These are phyloP conservation scores for Lepraria neglecta DNA, from an alignment of 495 filamentous ascomycete genomes.

Conservation along the genomic window DNA sequence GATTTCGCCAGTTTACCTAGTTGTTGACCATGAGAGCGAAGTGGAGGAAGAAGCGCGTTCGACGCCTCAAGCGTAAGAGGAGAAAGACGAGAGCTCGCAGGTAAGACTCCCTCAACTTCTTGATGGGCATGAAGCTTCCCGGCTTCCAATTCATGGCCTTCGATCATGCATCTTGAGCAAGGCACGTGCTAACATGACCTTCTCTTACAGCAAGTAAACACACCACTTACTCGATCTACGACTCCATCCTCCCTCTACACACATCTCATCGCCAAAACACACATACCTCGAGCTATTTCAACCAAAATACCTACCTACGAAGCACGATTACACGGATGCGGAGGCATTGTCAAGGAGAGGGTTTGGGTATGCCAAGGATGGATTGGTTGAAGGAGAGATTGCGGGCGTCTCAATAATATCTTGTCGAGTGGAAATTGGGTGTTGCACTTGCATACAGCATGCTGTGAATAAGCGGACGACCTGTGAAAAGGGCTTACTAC, in stretches of 20 bases:
- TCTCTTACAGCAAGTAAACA: constrained; percentile 29
- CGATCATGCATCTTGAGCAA: not conserved
- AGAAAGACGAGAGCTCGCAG: constrained; percentile 95
- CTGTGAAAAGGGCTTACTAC: constrained; percentile 9
- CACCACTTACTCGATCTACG: constrained; percentile 25
- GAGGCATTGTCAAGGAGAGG: constrained; percentile 10
- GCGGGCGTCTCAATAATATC: constrained; percentile 15
- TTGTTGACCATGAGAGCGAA: constrained; percentile 87
- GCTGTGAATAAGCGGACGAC: constrained; percentile 10
- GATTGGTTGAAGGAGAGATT: constrained; percentile 3
- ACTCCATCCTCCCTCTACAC: constrained; percentile 8
- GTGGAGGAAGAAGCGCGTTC: constrained; percentile 99
- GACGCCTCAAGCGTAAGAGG: constrained; percentile 96
- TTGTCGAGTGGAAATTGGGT: constrained; percentile 13
- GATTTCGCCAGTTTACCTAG: constrained; percentile 21
- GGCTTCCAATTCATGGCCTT: not conserved
- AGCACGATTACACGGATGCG: constrained; percentile 5
- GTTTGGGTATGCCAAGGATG: constrained; percentile 11
- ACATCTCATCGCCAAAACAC: not conserved
- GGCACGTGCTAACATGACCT: constrained; percentile 13
- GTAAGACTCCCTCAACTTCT: constrained; percentile 47
- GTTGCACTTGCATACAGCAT: constrained; percentile 17
- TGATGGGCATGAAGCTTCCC: not conserved
- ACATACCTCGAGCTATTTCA: not conserved
- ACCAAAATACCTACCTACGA: not conserved